Percentiles rank a stretch among this genome's conserved stretches.
phyloP scores from a whole-genome alignment of 768 basidiomycete genomes.

The Chiua virens region DNA sequence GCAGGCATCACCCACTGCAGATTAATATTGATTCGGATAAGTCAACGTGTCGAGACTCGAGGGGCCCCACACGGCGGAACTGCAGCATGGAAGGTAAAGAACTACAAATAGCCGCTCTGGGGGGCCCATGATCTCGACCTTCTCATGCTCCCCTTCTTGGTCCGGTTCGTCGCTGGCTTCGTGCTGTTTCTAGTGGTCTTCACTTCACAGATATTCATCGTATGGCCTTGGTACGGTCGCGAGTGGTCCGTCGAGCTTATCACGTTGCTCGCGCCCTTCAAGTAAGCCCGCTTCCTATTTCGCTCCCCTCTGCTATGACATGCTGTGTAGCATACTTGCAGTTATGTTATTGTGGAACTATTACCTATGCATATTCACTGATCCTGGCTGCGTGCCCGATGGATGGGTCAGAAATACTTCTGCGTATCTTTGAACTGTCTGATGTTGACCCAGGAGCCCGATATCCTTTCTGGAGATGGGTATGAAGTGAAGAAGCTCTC shows the following conservation, averaged over 20 bases:
- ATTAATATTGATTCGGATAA: no score
- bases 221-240: constrained; percentile 91
- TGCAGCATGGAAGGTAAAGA: no score
- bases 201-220: constrained; percentile 84
- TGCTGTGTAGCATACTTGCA: constrained; percentile 63
- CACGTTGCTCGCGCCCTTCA: constrained; percentile 82
- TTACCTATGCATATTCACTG: constrained; percentile 73
- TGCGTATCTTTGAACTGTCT: not conserved
- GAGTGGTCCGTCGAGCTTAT: constrained; percentile 73
- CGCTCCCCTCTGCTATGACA: constrained; percentile 9
- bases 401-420: constrained; percentile 59
- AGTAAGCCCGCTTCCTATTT: constrained; percentile 49
- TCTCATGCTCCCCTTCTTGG: constrained; percentile 48
- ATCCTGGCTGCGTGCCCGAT: constrained; percentile 82
- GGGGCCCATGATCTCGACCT: not conserved
- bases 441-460: constrained; percentile 54
- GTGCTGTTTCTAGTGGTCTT: constrained; percentile 78
- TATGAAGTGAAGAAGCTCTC: constrained; percentile 91
- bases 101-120: no score
- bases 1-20: no score
- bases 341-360: constrained; percentile 87
- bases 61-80: no score
- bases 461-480: constrained; percentile 61
- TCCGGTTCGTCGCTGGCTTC: constrained; percentile 62
- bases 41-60: no score